Conservation (phyloP, 2,329 filamentous ascomycete genomes). For the Ploettnerulaceae sp. region DNA sequence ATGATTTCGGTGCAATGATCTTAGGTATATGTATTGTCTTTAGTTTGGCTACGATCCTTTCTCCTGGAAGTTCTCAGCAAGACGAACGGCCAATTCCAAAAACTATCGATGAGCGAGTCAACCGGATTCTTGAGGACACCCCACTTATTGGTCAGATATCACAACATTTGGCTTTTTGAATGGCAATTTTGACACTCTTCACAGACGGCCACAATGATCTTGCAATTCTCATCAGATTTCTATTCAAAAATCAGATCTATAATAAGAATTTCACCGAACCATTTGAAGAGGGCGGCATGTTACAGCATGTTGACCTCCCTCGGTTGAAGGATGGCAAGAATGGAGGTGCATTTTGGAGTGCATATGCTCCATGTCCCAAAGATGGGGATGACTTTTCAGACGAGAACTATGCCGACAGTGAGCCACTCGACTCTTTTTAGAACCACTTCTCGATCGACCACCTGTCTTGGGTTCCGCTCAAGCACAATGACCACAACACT, state of each 20-base stretch:
- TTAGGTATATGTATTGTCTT: constrained; percentile 18
- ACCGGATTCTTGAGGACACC: constrained; percentile 41
- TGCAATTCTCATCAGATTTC: constrained; percentile 62
- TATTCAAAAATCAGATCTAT: constrained; percentile 76
- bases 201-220: constrained; percentile 89
- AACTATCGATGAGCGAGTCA: constrained; percentile 36
- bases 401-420: constrained; percentile 63
- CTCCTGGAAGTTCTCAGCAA: constrained; percentile 6
- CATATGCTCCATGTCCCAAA: constrained; percentile 71
- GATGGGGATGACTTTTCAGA: constrained; percentile 71
- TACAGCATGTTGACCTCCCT: constrained; percentile 72
- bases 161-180: not conserved
- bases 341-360: constrained; percentile 91
- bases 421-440: constrained; percentile 24
- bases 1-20: constrained; percentile 9
- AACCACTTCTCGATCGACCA: not conserved
- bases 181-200: constrained; percentile 1
- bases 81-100: constrained; percentile 15
- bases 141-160: constrained; percentile 42
- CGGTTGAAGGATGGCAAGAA: constrained; percentile 65
- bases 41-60: constrained; percentile 16
- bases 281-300: constrained; percentile 67
- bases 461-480: not conserved
- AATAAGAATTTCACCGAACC: constrained; percentile 64
- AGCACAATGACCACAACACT: not conserved